Base-by-base conservation (phyloP, 345 rosid species). In the Gossypium stocksii region DNA sequence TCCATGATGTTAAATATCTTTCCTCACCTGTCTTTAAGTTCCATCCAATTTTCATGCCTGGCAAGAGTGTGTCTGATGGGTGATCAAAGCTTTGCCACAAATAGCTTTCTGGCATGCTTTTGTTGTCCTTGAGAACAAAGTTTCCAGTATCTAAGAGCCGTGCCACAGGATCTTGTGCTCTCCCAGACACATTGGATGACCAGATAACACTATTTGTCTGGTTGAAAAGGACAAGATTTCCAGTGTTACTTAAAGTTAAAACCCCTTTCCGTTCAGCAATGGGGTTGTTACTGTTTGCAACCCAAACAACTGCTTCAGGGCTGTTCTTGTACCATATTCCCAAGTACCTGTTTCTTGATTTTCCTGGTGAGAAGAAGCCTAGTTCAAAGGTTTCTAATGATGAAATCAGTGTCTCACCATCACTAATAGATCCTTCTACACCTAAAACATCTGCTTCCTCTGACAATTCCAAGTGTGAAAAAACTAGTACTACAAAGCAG, bases 131-230 rank as follows among this genome's bases (percentile, higher is more conserved):
- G 17, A 81, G 77, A 2, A 77, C 80, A 68, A 83, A 43, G 70
- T 83, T 81, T 57, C 82, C 86, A 0, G 78, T 62, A 56, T 78
- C 74, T 34, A 78, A 45, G 1, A 83, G 82, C 78, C 74, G 73
- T 9, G 77, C 73, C 20, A 57, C 29, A 9, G 62, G 62, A 22
- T 57, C 3, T 22, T 57, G 29, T 78, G 80, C 77, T 70, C 66
- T 12, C 75, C 75, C 17, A 1, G 72, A 48, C 9, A 34, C 72
- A 19, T 78, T 80, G 17, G 82, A 54, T 2, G 62, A 58, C 11
- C 38, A 59, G 38, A 59, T 23, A 34, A 34, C 7, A 11, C 17
- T 59, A 3, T 34, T 1, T 59, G 38, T 59, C 25, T 59, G 13
- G 8, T 23, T 7, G 9, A 58, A 4, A 58, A 59, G 63, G 12